Base-by-base conservation (phyloP, 495 filamentous ascomycete species). In the Podospora conica region DNA sequence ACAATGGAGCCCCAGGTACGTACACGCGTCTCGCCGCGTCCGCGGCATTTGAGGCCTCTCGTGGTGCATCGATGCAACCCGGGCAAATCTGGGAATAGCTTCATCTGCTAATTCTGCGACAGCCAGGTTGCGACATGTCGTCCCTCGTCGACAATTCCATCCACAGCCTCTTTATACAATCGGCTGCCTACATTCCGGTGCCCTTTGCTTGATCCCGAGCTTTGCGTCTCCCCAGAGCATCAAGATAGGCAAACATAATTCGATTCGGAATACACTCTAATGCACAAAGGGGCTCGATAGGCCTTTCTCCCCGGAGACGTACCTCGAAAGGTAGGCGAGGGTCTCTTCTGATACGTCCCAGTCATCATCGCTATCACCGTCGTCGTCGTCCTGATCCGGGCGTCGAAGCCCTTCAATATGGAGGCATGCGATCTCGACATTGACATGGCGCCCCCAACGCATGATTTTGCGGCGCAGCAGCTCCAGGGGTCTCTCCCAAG, bases 31-130 rank as follows among this genome's bases (percentile, higher is more conserved):
- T 5, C 15, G 40, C 40, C 10, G 6, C 40, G 18, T n/a, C 15
- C 8, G 40, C n/a, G 15, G 6, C 15, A 48, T 48, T 48, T n/a
- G 15, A n/a, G 1, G 6, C 15, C 7, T n/a, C 18, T 48, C 40
- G 18, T n/a, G 0, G 40, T 27, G 2, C n/a, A 7, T 48, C 6
- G 0, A 48, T n/a, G 18, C 18, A 48, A 48, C 15, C 40, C 18
- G 40, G 0, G 5, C 10, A 48, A 48, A 48, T n/a, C 15, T 48
- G 40, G 18, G 40, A 48, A 48, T 48, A 48, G 40, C 15, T 48
- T 48, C 40, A 31, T 12, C 29, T 11, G 0, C 29, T 10, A 31
- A 8, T 74, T 72, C n/a, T n/a, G n/a, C n/a, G n/a, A n/a, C n/a
- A n/a, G n/a, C n/a, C n/a, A n/a, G n/a, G n/a, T n/a, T n/a, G n/a